Conservation (phyloP, 345 rosid species). For the Boechera divaricarpa region DNA sequence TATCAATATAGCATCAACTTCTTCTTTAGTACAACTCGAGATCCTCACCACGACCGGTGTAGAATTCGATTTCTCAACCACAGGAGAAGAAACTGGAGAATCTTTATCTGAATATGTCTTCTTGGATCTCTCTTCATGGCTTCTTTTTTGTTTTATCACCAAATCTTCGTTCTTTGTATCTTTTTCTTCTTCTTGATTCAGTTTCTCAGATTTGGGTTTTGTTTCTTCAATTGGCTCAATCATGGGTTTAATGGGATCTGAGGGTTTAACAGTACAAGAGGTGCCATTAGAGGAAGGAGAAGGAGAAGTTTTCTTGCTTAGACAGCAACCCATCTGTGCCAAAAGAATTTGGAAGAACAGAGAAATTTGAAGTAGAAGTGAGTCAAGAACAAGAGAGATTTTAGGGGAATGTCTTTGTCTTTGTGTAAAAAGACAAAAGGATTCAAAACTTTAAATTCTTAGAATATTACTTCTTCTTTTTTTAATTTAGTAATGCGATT, state of each 20-base stretch:
- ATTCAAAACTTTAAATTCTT: slow-evolving; percentile 31
- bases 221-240: slow-evolving; percentile 12
- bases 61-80: slow-evolving; percentile 29
- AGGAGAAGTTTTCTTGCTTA: slow-evolving; percentile 56
- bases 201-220: slow-evolving; percentile 5
- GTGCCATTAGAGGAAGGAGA: slow-evolving; percentile 29
- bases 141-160: slow-evolving; percentile 71
- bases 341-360: not conserved
- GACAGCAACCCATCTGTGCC: slow-evolving; percentile 62
- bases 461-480: not conserved
- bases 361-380: not conserved
- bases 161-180: slow-evolving; percentile 40
- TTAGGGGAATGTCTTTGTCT: slow-evolving; percentile 1
- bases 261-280: not conserved
- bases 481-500: not conserved
- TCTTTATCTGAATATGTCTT: slow-evolving; percentile 38
- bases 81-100: slow-evolving; percentile 15
- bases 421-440: not conserved
- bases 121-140: slow-evolving; percentile 60
- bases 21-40: slow-evolving; percentile 49
- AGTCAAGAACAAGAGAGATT: not conserved
- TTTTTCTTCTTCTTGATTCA: slow-evolving; percentile 27
- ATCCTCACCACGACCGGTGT: slow-evolving; percentile 1
- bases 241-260: slow-evolving; percentile 23
- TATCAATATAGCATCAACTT: slow-evolving; percentile 90